These are phyloP conservation scores for Tetracladium marchalianum DNA, from an alignment of 495 filamentous ascomycete species.

Conservation along the genomic window DNA sequence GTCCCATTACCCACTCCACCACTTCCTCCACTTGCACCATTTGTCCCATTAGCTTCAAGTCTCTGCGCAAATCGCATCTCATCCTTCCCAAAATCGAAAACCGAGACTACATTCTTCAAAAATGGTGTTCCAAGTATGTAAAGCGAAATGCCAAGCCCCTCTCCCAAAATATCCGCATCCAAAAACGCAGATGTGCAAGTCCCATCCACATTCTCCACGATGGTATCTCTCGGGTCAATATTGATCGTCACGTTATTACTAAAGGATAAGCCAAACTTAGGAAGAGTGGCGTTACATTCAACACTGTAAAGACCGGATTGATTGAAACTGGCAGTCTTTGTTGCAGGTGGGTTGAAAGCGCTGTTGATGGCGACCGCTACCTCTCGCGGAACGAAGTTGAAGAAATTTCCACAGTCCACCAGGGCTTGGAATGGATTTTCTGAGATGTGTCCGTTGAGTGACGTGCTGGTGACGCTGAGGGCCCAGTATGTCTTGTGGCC, in stretches of 20 bases:
- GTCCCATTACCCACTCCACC: too few relatives aligned
- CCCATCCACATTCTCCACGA: constrained; percentile 31
- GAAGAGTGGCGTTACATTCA: constrained; percentile 42
- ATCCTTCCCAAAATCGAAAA: constrained; percentile 49
- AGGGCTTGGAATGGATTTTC: constrained; percentile 27
- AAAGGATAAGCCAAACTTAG: constrained; percentile 42
- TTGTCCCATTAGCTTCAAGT: too few relatives aligned
- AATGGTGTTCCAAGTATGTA: constrained; percentile 53
- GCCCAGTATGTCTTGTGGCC: constrained; percentile 21
- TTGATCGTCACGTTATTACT: constrained; percentile 33
- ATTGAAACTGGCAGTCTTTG: constrained; percentile 10
- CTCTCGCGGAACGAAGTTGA: constrained; percentile 31
- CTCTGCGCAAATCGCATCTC: constrained; percentile 37
- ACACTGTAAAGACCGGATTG: constrained; percentile 40
- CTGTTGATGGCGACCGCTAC: constrained; percentile 40
- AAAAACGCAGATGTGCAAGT: constrained; percentile 38
- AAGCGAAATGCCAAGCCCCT: constrained; percentile 20
- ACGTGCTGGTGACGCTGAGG: constrained; percentile 30
- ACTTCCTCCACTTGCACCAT: too few relatives aligned
- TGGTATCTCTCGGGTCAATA: constrained; percentile 46
- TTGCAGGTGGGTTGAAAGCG: constrained; percentile 43
- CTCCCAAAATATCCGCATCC: constrained; percentile 22
- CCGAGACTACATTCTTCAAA: constrained; percentile 52
- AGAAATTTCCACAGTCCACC: constrained; percentile 36
- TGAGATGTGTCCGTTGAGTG: background rate